These are phyloP conservation scores for Torulaspora delbrueckii DNA, from an alignment of 805 yeast species.

Conservation along the genomic window DNA sequence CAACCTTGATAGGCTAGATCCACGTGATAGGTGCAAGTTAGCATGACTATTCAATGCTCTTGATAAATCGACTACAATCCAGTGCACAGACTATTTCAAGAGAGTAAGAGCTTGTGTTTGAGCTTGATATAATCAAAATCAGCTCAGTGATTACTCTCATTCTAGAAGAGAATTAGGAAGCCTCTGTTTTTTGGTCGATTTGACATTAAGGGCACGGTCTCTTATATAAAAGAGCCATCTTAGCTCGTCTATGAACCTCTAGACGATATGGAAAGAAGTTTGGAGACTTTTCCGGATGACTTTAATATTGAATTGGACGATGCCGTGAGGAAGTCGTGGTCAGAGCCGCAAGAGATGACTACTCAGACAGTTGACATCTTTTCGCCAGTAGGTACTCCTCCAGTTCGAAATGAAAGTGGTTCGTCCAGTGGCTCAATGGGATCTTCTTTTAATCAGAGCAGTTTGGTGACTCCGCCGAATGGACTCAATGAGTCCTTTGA, in stretches of 20 bases:
- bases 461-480: slow-evolving; percentile 3
- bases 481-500: not conserved
- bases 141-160: not conserved
- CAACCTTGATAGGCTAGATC: not conserved
- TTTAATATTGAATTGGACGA: slow-evolving; percentile 26
- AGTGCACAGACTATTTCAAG: not conserved
- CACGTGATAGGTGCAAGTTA: slow-evolving; percentile 1
- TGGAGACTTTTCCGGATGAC: slow-evolving; percentile 4
- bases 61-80: not conserved
- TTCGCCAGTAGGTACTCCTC: slow-evolving; percentile 16
- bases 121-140: not conserved
- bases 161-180: not conserved
- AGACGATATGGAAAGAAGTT: slow-evolving; percentile 5
- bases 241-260: not conserved
- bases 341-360: slow-evolving; percentile 21
- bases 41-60: not conserved
- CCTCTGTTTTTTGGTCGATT: not conserved
- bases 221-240: not conserved
- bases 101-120: not conserved
- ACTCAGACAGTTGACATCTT: slow-evolving; percentile 3
- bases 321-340: slow-evolving; percentile 35
- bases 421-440: slow-evolving; percentile 20
- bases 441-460: slow-evolving; percentile 5
- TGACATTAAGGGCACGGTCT: not conserved
- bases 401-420: not conserved